Conservation (phyloP, 2,329 filamentous ascomycete species). For the Ophiostoma piceae region DNA sequence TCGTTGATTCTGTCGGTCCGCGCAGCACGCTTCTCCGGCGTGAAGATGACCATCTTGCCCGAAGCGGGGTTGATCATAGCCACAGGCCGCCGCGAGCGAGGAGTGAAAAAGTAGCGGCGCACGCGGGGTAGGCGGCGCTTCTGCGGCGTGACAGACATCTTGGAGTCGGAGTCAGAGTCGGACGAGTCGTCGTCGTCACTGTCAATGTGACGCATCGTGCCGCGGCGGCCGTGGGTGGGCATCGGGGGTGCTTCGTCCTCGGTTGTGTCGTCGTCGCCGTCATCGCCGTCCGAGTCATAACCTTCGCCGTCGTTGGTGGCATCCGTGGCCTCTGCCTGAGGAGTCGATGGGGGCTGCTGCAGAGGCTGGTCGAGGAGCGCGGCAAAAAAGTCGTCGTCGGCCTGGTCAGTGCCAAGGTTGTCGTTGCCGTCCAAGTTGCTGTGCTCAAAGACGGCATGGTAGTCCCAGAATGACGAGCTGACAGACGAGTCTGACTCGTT, state of each 20-base stretch:
- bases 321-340: background rate
- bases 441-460: conserved; percentile 42
- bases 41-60: conserved; percentile 60
- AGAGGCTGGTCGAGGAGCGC: background rate
- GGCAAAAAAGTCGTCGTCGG: conserved; percentile 31
- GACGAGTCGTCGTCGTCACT: conserved; percentile 43
- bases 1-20: conserved; percentile 10
- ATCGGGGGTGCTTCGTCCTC: conserved; percentile 52
- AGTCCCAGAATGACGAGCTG: conserved; percentile 60
- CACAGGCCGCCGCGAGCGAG: conserved; percentile 52
- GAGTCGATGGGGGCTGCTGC: conserved; percentile 23
- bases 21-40: conserved; percentile 39
- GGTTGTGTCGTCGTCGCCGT: conserved; percentile 58
- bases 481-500: conserved; percentile 56
- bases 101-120: conserved; percentile 51
- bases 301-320: background rate
- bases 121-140: conserved; percentile 50
- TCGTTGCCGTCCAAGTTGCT: background rate
- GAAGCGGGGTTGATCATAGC: conserved; percentile 54
- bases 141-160: conserved; percentile 41
- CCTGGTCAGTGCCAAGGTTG: conserved; percentile 25
- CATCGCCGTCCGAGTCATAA: conserved; percentile 38
- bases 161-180: conserved; percentile 51
- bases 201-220: conserved; percentile 35
- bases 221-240: conserved; percentile 45